A percentile compares a stretch with the other conserved stretches of the same genome.
phyloP scores from a whole-genome alignment of 2,329 filamentous ascomycete genomes.

The Shiraia sp. region DNA sequence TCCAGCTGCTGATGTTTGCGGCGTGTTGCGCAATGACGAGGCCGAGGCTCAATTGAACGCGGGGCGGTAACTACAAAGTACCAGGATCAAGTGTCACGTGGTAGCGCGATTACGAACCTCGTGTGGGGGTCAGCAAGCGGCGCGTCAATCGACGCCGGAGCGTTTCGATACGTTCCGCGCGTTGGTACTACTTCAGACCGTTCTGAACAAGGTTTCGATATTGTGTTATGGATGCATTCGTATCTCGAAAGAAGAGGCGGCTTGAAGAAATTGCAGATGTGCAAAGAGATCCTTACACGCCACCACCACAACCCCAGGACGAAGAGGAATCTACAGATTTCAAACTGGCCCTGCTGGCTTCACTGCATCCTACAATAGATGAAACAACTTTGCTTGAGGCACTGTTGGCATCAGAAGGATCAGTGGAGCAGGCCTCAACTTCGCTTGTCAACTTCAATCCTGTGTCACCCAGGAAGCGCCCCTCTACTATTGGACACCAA shows the following conservation, averaged over 20 bases:
- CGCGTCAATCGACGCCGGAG: no score
- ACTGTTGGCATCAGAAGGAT: conserved; percentile 76
- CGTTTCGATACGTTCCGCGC: no score
- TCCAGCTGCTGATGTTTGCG: conserved; percentile 16
- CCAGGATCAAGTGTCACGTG: conserved; percentile 20
- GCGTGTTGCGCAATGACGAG: conserved; percentile 25
- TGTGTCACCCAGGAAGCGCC: conserved; percentile 40
- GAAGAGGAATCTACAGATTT: conserved; percentile 80
- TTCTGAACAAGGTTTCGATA: no score
- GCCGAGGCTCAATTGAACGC: conserved; percentile 27
- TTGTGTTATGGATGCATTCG: conserved; percentile 48
- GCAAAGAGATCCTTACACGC: no score
- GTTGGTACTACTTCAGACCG: no score
- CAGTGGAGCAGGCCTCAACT: conserved; percentile 66
- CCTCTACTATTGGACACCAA: conserved; percentile 46
- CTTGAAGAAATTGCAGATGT: conserved; percentile 8
- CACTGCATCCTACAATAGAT: conserved; percentile 68
- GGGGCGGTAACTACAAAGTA: conserved; percentile 20
- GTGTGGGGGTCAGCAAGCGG: no score
- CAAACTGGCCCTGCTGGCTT: conserved; percentile 82
- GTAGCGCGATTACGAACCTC: conserved; percentile 11
- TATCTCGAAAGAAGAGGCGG: conserved; percentile 43
- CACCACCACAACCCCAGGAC: neutral
- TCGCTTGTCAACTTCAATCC: conserved; percentile 51
- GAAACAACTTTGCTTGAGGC: conserved; percentile 76